Percentiles rank a stretch among this genome's conserved stretches.
phyloP scores from a whole-genome alignment of 176 grass and related monocot species.

The Olyra latifolia region DNA sequence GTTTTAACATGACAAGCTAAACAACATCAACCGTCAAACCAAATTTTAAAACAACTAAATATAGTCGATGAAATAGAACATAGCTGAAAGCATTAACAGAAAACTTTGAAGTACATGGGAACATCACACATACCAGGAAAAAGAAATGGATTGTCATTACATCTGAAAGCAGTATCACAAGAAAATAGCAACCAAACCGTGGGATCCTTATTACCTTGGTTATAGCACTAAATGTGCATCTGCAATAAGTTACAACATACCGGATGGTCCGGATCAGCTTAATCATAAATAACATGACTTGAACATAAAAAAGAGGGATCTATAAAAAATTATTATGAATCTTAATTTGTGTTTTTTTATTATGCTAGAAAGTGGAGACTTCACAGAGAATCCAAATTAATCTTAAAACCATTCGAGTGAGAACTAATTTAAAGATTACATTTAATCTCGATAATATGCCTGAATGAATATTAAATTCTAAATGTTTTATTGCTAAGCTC shows the following conservation, averaged over 20 bases:
- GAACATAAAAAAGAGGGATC: background rate
- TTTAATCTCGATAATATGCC: background rate
- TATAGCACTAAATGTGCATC: constrained; percentile 93
- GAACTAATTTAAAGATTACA: constrained; percentile 8
- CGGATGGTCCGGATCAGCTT: constrained; percentile 27
- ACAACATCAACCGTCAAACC: background rate
- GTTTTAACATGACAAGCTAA: background rate
- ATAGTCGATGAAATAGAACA: background rate
- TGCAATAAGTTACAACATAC: constrained; percentile 48
- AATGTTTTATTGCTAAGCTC: background rate
- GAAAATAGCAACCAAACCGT: constrained; percentile 86
- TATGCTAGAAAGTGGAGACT: background rate
- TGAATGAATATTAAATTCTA: constrained; percentile 13
- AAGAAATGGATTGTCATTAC: constrained; percentile 99
- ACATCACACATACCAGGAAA: constrained; percentile 80
- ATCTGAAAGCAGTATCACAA: constrained; percentile 93
- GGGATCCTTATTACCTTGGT: constrained; percentile 78
- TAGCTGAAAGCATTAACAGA: background rate
- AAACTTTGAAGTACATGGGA: constrained; percentile 3
- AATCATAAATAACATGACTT: constrained; percentile 18
- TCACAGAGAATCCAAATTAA: constrained; percentile 11
- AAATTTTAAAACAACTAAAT: constrained; percentile 9
- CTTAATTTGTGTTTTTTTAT: background rate
- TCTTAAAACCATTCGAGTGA: constrained; percentile 12
- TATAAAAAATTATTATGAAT: background rate